Base-by-base conservation (phyloP, 2,329 filamentous ascomycete species). In the Chaetothyriales sp. region DNA sequence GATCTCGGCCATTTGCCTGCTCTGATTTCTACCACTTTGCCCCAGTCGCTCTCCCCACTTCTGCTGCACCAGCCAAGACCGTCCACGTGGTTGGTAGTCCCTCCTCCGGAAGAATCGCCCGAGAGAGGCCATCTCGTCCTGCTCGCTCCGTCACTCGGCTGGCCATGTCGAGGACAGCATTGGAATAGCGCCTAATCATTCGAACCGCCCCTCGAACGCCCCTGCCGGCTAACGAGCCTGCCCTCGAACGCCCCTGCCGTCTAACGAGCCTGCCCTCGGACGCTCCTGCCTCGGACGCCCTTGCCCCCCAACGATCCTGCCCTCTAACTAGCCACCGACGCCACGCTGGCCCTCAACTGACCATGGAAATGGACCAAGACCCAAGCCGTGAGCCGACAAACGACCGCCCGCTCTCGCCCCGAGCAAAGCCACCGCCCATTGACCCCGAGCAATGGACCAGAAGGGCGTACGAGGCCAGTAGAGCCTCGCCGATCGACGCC, bases 401-500 rank as follows among this genome's bases (percentile, higher is more conserved):
- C 40, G 55, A 57, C 53, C 51, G 54, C 47, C 60, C 58, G 15
- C 53, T 60, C 9, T 61, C 60, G 19, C 59, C 59, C n/a, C 48
- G 52, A 25, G 29, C 49, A 20, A 33, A 49, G 46, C 52, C 20
- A 13, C 33, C 46, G n/a, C 59, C 59, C 2, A 56, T 61, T 47
- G 58, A 61, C 47, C 58, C 56, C 4, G 53, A 57, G 37, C 49
- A 54, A 47, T 51, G 60, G 9, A 53, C 55, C 33, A 37, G 29
- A 37, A 20, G 25, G 13, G 18, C n/a, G 10, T 29, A 20, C 13
- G 18, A 47, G 25, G 19, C 19, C 46, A 49, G 22, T 18, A 43
- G 51, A 37, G 44, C 52, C 18, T 53, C 52, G 50, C 62, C 63
- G 44, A 49, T 64, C 49, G 60, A 68, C 43, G 60, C 59, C 50